Percentiles rank a stretch among this genome's conserved stretches.
These are phyloP conservation scores for Spathaspora sp. DNA, from an alignment of 1,139 yeast species.

Conservation along the genomic window DNA sequence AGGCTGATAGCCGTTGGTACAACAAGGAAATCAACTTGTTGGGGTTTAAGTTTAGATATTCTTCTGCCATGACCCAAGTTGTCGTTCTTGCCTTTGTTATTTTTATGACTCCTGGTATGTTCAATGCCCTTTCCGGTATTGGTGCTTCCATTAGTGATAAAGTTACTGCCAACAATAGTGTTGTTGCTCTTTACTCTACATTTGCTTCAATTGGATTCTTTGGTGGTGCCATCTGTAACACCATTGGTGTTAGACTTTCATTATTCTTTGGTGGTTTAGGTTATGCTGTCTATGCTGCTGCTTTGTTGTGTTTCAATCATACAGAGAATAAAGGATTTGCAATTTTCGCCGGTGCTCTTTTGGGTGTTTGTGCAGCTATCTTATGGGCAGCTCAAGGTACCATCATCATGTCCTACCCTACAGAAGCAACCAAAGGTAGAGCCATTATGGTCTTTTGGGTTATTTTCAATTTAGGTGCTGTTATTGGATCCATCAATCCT, in stretches of 20 bases:
- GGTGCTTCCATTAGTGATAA: conserved; percentile 48
- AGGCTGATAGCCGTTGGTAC: conserved; percentile 40
- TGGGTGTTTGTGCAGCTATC: conserved; percentile 57
- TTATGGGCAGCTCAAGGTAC: conserved; percentile 66
- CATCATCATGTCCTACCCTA: conserved; percentile 56
- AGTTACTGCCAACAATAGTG: conserved; percentile 49
- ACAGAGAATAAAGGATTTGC: conserved; percentile 53
- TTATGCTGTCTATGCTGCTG: conserved; percentile 53
- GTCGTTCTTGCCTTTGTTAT: conserved; percentile 49
- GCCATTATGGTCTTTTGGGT: conserved; percentile 61
- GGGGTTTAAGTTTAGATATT: conserved; percentile 23
- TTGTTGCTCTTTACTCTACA: conserved; percentile 54
- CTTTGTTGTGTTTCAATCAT: conserved; percentile 49
- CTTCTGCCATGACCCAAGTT: conserved; percentile 45
- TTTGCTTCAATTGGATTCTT: conserved; percentile 61
- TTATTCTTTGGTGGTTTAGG: conserved; percentile 57
- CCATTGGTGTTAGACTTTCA: conserved; percentile 48
- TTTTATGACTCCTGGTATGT: conserved; percentile 60
- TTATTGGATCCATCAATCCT: conserved; percentile 55
- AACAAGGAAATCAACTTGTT: conserved; percentile 24
- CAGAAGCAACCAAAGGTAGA: conserved; percentile 54
- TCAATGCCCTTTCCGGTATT: conserved; percentile 54
- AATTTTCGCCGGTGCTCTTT: conserved; percentile 59
- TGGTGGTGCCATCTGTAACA: conserved; percentile 59
- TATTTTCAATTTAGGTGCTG: conserved; percentile 66